Base-by-base conservation (phyloP, 2,329 filamentous ascomycete species). In the Paecilomyces niveus region DNA sequence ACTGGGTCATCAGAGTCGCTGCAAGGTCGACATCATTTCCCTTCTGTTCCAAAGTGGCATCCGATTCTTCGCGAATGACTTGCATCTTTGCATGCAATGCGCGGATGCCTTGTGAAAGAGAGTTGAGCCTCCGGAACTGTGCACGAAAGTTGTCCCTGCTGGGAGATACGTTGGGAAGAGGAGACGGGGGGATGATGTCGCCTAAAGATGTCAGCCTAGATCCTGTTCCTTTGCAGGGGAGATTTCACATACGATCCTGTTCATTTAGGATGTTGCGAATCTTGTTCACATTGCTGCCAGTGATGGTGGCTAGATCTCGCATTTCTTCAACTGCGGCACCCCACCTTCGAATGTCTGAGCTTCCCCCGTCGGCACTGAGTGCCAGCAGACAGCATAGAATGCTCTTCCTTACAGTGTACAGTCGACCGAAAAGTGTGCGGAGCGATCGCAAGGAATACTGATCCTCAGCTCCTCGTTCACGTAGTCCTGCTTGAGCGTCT, bases 11-110 rank as follows among this genome's bases (percentile, higher is more conserved):
- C 45, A 97, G 81, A 62, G 86, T 87, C 0, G 87, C 83, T 0
- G 89, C 90, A 15, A 96, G 82, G 64, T 96, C 89, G 3, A 85
- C 85, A 4, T 80, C 72, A 61, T 77, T 70, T 18, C 90, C 85
- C 39, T 89, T 86, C 65, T 88, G 86, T 67, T 96, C 89, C 29
- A 96, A 76, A 51, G 86, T 86, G 60, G 85, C 85, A 68, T 90
- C 90, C 0, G 92, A 95, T 72, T 97, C 92, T 72, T 99, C 94
- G 54, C 91, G 86, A 57, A 97, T 78, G 7, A 99, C 81, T 60
- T 95, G 92, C 78, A 99, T 86, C 74, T 97, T 99, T 35, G 94
- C 94, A 74, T 97, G 93, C 54, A 99, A 81, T 10, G 90, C 90
- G 29, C 92, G 87, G 61, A 97, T 96, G 15, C 92, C 92, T 57